Base-by-base conservation (phyloP, 2,329 filamentous ascomycete genomes). In the Phialophora expanda region DNA sequence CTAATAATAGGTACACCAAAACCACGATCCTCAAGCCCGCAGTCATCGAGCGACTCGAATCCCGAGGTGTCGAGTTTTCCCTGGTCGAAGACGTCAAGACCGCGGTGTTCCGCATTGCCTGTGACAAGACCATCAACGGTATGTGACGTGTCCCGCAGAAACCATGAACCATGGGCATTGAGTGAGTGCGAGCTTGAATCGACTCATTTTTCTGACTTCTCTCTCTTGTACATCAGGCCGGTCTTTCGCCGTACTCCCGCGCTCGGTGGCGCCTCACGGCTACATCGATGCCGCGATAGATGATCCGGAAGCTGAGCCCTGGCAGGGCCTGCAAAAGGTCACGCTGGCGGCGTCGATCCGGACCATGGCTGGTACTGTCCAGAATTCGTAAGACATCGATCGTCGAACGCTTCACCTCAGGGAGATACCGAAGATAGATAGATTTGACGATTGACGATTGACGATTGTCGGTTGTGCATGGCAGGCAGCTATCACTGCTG, bases 121-220 rank as follows among this genome's bases (percentile, higher is more conserved):
- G 41, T 46, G 41, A 46, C 20, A 17, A 17, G 20, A 46, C 41
- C 20, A 51, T 63, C 72, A 74, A 59, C 4, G 30, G 53, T 38
- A 53, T 41, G 28, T 22, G 32, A 38, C 28, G 30, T 11, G 30
- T 28, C 28, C 28, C 28, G 28, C 28, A 30, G 28, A 30, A 30
- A 30, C 28, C 28, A 30, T 30, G 28, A 7, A 30, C 7, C 28
- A 30, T n/a, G 1, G 28, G 28, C 28, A 30, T 7, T 30, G 28
- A 30, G 28, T 30, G 6, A 9, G 9, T 30, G n/a, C n/a, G n/a
- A n/a, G 20, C 14, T 46, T 46, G 41, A 26, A 26, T 5, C n/a
- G 26, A 53, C n/a, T 2, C 14, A 1, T 22, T 53, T 53, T 7
- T n/a, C 20, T 53, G 50, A 53, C 50, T 0, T 17, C 20, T 26